Conservation (phyloP, 257 asterid genomes). For the Salvia hispanica region DNA sequence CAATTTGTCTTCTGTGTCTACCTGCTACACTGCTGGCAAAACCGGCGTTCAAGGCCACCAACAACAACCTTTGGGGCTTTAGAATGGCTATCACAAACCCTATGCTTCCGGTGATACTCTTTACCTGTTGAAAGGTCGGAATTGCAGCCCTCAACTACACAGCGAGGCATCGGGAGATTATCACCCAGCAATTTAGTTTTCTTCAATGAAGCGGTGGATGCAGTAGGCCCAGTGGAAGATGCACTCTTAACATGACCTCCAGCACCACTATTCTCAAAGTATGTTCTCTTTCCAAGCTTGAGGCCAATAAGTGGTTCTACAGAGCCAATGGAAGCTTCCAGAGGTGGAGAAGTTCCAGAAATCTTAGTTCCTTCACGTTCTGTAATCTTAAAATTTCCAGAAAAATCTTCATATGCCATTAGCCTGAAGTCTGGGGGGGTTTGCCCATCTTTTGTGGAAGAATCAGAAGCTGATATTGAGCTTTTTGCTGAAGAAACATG, state of each 20-base stretch:
- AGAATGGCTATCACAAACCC: constrained; percentile 81
- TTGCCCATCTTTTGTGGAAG: constrained; percentile 58
- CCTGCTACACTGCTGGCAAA: constrained; percentile 99
- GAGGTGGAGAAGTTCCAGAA: constrained; percentile 47
- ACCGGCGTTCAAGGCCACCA: constrained; percentile 77
- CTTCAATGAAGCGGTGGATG: constrained; percentile 50
- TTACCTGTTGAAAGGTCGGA: constrained; percentile 73
- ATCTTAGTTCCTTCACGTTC: constrained; percentile 33
- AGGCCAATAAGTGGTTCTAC: constrained; percentile 66
- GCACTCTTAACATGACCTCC: constrained; percentile 53
- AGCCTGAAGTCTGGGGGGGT: constrained; percentile 51
- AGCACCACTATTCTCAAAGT: constrained; percentile 57
- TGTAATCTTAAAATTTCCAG: constrained; percentile 33
- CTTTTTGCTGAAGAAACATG: constrained; percentile 76
- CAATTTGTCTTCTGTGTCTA: constrained; percentile 21
- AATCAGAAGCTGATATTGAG: constrained; percentile 75
- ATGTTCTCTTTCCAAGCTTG: constrained; percentile 85
- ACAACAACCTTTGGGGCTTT: constrained; percentile 69
- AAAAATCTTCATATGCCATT: constrained; percentile 42
- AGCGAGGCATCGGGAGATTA: constrained; percentile 46
- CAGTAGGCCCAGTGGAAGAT: constrained; percentile 46
- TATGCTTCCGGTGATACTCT: constrained; percentile 88
- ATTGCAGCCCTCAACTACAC: constrained; percentile 87
- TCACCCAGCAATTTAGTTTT: constrained; percentile 51
- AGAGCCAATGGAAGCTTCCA: constrained; percentile 56